phyloP scores from a whole-genome alignment of 2,329 filamentous ascomycete species.

The Lachnellula suecica region DNA sequence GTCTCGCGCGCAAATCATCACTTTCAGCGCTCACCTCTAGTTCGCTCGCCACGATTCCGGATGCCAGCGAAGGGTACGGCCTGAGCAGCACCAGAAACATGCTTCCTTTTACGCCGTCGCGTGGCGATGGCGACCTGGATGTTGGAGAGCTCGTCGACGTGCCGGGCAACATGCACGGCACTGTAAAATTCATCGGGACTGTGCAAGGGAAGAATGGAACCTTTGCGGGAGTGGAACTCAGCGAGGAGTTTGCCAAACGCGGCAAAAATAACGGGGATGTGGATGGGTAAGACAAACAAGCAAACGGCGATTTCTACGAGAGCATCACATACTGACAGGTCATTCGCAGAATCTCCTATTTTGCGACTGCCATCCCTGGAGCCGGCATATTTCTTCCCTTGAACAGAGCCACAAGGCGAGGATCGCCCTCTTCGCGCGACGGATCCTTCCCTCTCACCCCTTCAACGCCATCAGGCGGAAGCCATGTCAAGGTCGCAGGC shows the following conservation, averaged over 20 bases:
- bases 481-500: constrained; percentile 45
- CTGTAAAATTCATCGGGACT: constrained; percentile 81
- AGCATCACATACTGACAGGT: constrained; percentile 25
- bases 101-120: constrained; percentile 54
- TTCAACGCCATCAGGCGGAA: constrained; percentile 56
- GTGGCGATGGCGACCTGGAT: constrained; percentile 56
- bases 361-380: constrained; percentile 73
- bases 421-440: constrained; percentile 51
- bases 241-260: constrained; percentile 72
- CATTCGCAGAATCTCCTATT: constrained; percentile 68
- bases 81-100: constrained; percentile 54
- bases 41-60: constrained; percentile 64
- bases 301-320: constrained; percentile 18
- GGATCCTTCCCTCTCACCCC: constrained; percentile 65
- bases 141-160: constrained; percentile 88
- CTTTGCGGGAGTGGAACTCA: constrained; percentile 91
- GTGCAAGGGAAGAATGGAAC: constrained; percentile 87
- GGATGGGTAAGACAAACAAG: constrained; percentile 76
- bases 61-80: constrained; percentile 63
- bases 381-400: constrained; percentile 93
- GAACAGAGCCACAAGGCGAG: constrained; percentile 72
- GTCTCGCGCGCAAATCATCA: constrained; percentile 70
- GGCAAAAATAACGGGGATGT: constrained; percentile 98
- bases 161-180: constrained; percentile 88
- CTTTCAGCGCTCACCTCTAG: constrained; percentile 65